Evolutionary conservation across 2,329 filamentous ascomycete species (phyloP).

Genomic region (Trichoderma koningiopsis): DNA sequence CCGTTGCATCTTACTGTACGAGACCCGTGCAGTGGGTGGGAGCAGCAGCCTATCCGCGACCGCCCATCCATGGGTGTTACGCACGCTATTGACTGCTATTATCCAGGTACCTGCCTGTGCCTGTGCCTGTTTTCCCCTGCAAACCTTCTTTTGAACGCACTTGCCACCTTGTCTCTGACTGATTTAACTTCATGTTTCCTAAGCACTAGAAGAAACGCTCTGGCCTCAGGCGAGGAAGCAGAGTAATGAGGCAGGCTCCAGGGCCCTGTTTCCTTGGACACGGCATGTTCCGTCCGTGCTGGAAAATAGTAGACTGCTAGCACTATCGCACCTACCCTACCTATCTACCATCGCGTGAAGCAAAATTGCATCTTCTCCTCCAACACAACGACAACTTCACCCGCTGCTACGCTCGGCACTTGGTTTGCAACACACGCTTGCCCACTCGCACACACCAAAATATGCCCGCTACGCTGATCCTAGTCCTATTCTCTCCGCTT

Average conservation of each 20-base stretch:
- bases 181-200: not conserved
- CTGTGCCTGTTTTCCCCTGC: not conserved
- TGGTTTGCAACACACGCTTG: not conserved
- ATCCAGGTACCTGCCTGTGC: not conserved
- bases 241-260: not conserved
- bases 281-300: not conserved
- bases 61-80: not conserved
- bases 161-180: conserved; percentile 12
- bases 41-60: not conserved
- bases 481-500: not conserved
- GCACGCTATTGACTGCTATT: too few species aligned
- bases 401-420: not conserved
- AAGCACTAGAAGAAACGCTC: not conserved
- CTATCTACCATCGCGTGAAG: not conserved
- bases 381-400: not conserved
- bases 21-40: not conserved
- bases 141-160: not conserved
- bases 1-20: not conserved
- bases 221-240: not conserved
- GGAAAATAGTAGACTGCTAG: not conserved
- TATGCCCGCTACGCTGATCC: conserved; percentile 8
- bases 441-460: not conserved
- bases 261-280: not conserved
- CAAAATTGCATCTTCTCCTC: not conserved
- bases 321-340: too few species aligned